Evolutionary conservation across 805 yeast genomes (phyloP).

Genomic region (Metschnikowia kofuensis): DNA sequence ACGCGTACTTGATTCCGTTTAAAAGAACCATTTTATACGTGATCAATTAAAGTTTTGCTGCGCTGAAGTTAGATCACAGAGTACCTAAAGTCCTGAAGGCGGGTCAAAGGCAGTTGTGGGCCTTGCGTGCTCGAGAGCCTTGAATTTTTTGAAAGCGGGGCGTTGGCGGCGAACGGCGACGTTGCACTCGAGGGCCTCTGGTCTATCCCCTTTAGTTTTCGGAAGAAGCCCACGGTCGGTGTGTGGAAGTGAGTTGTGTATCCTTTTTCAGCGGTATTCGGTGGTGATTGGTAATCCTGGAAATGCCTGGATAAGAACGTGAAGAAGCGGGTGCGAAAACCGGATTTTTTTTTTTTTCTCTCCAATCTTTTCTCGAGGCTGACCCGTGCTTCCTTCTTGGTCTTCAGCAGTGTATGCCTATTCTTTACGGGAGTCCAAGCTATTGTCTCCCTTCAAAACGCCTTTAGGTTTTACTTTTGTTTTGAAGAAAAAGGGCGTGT

Average conservation of each 20-base stretch:
- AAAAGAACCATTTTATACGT: constrained; percentile 67
- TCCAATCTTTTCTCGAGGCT: background rate
- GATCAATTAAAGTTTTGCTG: background rate
- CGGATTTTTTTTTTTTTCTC: background rate
- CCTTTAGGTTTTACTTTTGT: background rate
- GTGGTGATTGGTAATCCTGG: background rate
- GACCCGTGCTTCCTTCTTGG: too few relatives aligned
- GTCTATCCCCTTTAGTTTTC: background rate
- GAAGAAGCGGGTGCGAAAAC: background rate
- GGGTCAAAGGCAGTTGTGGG: too few relatives aligned
- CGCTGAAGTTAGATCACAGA: background rate
- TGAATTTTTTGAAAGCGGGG: background rate
- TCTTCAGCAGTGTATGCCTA: too few relatives aligned
- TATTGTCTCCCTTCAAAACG: too few relatives aligned
- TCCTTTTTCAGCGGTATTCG: background rate
- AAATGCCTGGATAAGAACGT: background rate
- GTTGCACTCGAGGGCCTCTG: background rate
- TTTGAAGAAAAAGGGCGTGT: background rate
- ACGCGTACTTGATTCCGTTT: constrained; percentile 92
- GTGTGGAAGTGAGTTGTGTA: background rate
- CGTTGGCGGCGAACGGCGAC: background rate
- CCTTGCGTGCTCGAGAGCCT: too few relatives aligned
- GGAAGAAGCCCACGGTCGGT: background rate
- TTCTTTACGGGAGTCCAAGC: too few relatives aligned
- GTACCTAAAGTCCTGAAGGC: too few relatives aligned